phyloP scores from a whole-genome alignment of 148 eudicot species.

The Beta vulgaris region DNA sequence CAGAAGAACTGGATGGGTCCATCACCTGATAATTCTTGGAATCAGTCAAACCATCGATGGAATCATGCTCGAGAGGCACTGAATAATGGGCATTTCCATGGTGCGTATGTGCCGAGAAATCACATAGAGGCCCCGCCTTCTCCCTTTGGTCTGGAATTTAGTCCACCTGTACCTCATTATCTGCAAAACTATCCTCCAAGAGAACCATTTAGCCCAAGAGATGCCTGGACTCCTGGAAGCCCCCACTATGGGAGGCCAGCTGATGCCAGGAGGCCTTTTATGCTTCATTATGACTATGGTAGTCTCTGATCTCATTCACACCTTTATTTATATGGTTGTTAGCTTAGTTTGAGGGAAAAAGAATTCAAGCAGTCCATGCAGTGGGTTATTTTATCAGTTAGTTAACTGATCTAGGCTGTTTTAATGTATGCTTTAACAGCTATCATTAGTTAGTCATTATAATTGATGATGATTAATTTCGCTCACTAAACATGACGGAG shows the following conservation, averaged over 20 bases:
- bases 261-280: conserved; percentile 19
- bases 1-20: conserved; percentile 31
- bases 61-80: conserved; percentile 12
- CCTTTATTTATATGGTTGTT: neutral
- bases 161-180: conserved; percentile 18
- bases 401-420: neutral
- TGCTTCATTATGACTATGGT: conserved; percentile 24
- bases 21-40: conserved; percentile 15
- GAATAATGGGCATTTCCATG: conserved; percentile 18
- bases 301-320: conserved; percentile 16
- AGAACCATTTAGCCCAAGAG: conserved; percentile 32
- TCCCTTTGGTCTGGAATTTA: conserved; percentile 20
- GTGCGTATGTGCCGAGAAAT: conserved; percentile 13
- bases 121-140: conserved; percentile 13
- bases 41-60: conserved; percentile 6
- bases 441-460: neutral
- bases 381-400: neutral
- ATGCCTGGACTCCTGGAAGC: conserved; percentile 27
- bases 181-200: conserved; percentile 20
- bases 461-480: neutral
- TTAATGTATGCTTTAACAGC: neutral
- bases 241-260: conserved; percentile 27
- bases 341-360: conserved; percentile 11
- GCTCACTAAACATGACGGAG: neutral
- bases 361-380: neutral